A percentile compares a stretch with the other conserved stretches of the same genome.
These are phyloP conservation scores for Fusarium sp. DNA, from an alignment of 2,329 filamentous ascomycete species.

Conservation along the genomic window DNA sequence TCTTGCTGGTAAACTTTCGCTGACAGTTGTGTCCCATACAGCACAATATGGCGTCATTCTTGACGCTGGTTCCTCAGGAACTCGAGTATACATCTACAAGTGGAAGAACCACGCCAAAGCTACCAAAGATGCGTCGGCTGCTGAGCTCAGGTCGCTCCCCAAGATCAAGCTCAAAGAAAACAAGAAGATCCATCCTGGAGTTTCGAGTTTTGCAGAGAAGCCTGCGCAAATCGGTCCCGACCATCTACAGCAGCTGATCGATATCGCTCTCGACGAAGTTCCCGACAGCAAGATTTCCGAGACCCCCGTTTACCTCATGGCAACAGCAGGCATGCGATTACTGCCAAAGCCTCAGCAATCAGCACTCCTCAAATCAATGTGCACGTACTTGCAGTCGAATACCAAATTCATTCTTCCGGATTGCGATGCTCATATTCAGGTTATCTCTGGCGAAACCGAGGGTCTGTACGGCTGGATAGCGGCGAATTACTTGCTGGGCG, in stretches of 20 bases:
- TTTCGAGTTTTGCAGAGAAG: constrained; percentile 87
- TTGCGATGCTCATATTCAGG: constrained; percentile 87
- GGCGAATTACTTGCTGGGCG: constrained; percentile 92
- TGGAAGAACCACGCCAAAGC: constrained; percentile 84
- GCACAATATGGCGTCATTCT: constrained; percentile 91
- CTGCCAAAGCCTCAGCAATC: constrained; percentile 78
- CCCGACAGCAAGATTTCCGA: constrained; percentile 79
- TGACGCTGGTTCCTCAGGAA: constrained; percentile 97
- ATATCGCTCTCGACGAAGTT: constrained; percentile 82
- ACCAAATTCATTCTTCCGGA: constrained; percentile 89
- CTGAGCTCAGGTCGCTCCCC: constrained; percentile 72
- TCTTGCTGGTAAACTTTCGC: constrained; percentile 11
- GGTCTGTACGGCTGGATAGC: constrained; percentile 98
- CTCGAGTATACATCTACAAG: constrained; percentile 91
- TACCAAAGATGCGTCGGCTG: constrained; percentile 56
- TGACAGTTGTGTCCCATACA: constrained; percentile 42
- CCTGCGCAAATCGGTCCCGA: constrained; percentile 81
- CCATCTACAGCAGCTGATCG: constrained; percentile 80
- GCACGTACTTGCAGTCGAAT: constrained; percentile 79
- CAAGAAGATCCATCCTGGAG: constrained; percentile 92
- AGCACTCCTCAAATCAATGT: constrained; percentile 79
- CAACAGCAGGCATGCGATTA: constrained; percentile 93
- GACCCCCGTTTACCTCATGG: constrained; percentile 94
- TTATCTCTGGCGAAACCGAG: constrained; percentile 95
- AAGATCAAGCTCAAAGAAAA: constrained; percentile 85